phyloP scores from a whole-genome alignment of 2,329 filamentous ascomycete species.

The Alternaria conjuncta region DNA sequence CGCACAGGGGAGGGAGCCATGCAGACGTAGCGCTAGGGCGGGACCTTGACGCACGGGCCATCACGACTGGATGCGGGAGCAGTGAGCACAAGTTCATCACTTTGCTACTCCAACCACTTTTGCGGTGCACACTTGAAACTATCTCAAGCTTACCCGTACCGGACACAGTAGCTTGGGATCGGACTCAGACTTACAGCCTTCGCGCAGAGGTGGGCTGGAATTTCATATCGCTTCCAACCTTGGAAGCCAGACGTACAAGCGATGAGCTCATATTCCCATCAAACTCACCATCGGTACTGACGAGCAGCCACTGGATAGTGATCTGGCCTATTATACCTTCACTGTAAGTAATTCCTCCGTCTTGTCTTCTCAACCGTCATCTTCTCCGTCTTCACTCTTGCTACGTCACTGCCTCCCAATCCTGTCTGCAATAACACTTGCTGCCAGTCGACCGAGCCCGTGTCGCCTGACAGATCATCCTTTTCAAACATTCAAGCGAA shows the following conservation, averaged over 20 bases:
- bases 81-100: not conserved
- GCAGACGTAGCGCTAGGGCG: slow-evolving; percentile 19
- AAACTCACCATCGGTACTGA: not conserved
- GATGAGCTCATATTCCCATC: not conserved
- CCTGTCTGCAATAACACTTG: not conserved
- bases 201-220: not conserved
- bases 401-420: slow-evolving; percentile 9
- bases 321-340: not conserved
- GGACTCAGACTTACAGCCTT: not conserved
- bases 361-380: not conserved
- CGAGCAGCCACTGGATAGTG: not conserved
- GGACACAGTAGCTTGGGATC: too few species aligned
- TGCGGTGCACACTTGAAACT: not conserved
- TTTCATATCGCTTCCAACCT: not conserved
- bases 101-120: not conserved
- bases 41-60: slow-evolving; percentile 13
- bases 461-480: not conserved
- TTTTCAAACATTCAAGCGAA: not conserved
- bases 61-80: slow-evolving; percentile 5
- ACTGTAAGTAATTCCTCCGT: not conserved
- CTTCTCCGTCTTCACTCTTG: not conserved
- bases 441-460: not conserved
- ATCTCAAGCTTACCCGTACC: not conserved
- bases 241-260: not conserved
- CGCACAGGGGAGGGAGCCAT: slow-evolving; percentile 14